Conservation (phyloP, 176 grass and related monocot species). For the Areca catechu region DNA sequence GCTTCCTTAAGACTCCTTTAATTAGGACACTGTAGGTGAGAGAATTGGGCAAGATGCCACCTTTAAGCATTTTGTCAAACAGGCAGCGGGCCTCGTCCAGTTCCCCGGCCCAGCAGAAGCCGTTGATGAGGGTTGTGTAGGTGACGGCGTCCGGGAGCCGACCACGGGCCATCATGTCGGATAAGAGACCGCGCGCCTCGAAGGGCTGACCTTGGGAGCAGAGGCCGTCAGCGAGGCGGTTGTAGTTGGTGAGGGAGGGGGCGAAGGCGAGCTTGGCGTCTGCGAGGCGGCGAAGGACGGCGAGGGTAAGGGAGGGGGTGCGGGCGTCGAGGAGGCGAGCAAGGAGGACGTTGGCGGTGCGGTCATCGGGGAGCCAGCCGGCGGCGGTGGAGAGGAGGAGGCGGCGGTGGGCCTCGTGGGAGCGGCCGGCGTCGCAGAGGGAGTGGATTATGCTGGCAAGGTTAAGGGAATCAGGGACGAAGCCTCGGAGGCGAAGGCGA, state of each 20-base stretch:
- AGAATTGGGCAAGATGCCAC: constrained; percentile 37
- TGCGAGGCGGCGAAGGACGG: constrained; percentile 31
- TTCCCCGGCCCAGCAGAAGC: constrained; percentile 39
- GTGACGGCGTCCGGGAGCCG: constrained; percentile 28
- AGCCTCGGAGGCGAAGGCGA: constrained; percentile 20
- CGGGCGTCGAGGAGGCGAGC: constrained; percentile 34
- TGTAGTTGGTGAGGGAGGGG: constrained; percentile 49
- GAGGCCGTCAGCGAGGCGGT: constrained; percentile 53
- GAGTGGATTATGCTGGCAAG: constrained; percentile 13
- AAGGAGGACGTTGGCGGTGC: constrained; percentile 31
- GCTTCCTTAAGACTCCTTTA: constrained; percentile 54
- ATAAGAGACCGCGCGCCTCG: constrained; percentile 42
- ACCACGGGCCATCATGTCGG: constrained; percentile 37
- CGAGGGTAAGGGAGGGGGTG: constrained; percentile 51
- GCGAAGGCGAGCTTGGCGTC: constrained; percentile 13
- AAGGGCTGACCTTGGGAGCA: constrained; percentile 18
- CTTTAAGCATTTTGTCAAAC: constrained; percentile 67
- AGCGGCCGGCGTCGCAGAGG: constrained; percentile 52
- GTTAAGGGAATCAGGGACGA: constrained; percentile 10
- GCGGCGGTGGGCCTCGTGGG: constrained; percentile 67
- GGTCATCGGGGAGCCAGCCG: constrained; percentile 17
- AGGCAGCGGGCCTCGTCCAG: constrained; percentile 32
- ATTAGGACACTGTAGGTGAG: constrained; percentile 50
- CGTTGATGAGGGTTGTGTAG: constrained; percentile 57
- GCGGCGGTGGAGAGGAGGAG: constrained; percentile 32